Evolutionary conservation across 495 filamentous ascomycete genomes (phyloP).

Genomic region (Staphylotrichum tortipilum): DNA sequence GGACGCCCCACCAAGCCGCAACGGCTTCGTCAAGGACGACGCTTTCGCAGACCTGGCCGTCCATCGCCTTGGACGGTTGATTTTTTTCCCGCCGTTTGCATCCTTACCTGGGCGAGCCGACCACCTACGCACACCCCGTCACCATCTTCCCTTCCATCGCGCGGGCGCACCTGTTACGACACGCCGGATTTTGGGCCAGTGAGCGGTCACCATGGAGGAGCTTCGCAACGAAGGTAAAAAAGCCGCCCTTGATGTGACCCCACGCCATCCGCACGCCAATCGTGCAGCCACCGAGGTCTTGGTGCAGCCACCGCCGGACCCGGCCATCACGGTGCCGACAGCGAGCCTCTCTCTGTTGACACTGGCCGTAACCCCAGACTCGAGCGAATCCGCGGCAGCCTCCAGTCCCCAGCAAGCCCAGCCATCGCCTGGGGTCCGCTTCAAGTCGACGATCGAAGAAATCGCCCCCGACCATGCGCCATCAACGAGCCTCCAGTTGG

Average conservation of each 20-base stretch:
- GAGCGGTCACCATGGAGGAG: conserved; percentile 14
- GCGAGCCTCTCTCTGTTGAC: no score
- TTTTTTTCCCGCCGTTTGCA: conserved; percentile 7
- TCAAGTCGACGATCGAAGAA: conserved; percentile 66
- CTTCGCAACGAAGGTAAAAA: conserved; percentile 12
- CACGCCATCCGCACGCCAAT: no score
- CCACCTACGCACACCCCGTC: no score
- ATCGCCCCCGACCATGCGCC: conserved; percentile 50
- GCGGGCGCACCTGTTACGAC: neutral
- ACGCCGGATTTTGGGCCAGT: neutral
- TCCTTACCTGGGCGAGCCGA: no score
- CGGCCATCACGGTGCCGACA: conserved; percentile 2
- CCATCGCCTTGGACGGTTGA: neutral
- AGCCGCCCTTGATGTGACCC: conserved; percentile 14
- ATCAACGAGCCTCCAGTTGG: conserved; percentile 18
- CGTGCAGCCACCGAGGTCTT: neutral
- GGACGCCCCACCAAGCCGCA: conserved; percentile 20
- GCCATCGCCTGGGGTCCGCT: conserved; percentile 54
- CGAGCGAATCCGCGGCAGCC: conserved; percentile 6
- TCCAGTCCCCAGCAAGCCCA: conserved; percentile 12
- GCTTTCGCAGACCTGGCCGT: neutral
- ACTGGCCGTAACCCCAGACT: neutral
- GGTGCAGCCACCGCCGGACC: neutral
- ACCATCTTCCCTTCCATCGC: conserved; percentile 3
- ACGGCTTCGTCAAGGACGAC: conserved; percentile 4